Conservation (phyloP, 768 basidiomycete species). For the Hortiboletus flavorubellus region DNA sequence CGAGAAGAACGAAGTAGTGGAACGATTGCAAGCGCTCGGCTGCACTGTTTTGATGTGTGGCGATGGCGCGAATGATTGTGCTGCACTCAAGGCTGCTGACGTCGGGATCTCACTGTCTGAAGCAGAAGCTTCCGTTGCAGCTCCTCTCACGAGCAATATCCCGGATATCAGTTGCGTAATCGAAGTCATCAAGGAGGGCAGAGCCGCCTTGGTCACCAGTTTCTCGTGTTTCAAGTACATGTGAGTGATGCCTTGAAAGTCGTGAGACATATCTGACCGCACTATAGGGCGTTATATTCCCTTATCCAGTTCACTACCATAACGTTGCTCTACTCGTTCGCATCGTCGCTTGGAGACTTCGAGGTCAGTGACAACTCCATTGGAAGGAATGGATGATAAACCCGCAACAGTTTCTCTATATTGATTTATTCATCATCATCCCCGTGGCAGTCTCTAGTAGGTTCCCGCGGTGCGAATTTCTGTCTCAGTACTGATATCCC, state of each 20-base stretch:
- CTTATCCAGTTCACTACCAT: conserved; percentile 99
- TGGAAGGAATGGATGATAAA: conserved; percentile 6
- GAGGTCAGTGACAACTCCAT: conserved; percentile 52
- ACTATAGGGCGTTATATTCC: conserved; percentile 89
- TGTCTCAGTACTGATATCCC: conserved; percentile 5
- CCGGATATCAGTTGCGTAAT: conserved; percentile 96
- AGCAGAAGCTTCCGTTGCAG: conserved; percentile 97
- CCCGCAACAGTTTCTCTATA: conserved; percentile 78
- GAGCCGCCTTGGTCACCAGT: conserved; percentile 94
- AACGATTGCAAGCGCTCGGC: conserved; percentile 86
- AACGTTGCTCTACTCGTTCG: conserved; percentile 93
- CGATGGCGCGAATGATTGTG: conserved; percentile 98
- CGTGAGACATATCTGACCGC: conserved; percentile 6
- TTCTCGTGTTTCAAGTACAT: conserved; percentile 99
- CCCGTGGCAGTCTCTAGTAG: conserved; percentile 94
- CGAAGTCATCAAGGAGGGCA: conserved; percentile 94
- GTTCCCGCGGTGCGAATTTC: conserved; percentile 25
- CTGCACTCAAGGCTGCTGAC: conserved; percentile 96
- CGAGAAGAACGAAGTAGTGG: conserved; percentile 98
- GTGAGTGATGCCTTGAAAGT: conserved; percentile 45
- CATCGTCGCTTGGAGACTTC: conserved; percentile 94
- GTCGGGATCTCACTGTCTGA: conserved; percentile 96
- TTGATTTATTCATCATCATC: conserved; percentile 97
- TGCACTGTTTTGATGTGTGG: conserved; percentile 99
- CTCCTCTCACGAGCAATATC: conserved; percentile 91